A percentile compares a stretch with the other conserved stretches of the same genome.
Evolutionary conservation across 2,329 filamentous ascomycete species (phyloP).

Genomic region (Huntiella bhutanensis): DNA sequence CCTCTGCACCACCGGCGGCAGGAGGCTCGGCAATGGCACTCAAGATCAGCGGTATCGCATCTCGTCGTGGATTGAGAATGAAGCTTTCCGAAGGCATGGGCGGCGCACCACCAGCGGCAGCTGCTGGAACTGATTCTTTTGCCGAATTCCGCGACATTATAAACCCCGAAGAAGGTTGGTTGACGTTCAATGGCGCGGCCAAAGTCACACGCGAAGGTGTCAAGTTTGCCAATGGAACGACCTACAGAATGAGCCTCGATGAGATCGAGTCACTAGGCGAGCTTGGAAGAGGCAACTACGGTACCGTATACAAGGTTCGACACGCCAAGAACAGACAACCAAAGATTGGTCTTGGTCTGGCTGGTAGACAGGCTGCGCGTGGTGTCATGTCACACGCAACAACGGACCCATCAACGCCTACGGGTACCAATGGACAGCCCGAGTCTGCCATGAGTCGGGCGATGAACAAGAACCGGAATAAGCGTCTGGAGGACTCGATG

Average conservation of each 20-base stretch:
- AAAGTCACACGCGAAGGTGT: constrained; percentile 77
- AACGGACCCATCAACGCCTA: constrained; percentile 17
- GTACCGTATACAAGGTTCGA: constrained; percentile 89
- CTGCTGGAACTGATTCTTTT: constrained; percentile 27
- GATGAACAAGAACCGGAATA: constrained; percentile 13
- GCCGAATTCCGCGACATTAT: constrained; percentile 59
- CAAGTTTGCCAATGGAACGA: constrained; percentile 75
- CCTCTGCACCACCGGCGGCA: neutral
- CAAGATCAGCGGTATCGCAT: constrained; percentile 33
- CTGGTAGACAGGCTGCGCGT: constrained; percentile 23
- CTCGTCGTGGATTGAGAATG: constrained; percentile 42
- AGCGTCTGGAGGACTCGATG: neutral
- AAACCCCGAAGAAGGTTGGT: constrained; percentile 74
- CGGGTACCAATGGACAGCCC: neutral
- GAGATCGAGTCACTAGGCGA: constrained; percentile 88
- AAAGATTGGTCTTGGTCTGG: constrained; percentile 39
- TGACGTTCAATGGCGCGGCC: constrained; percentile 86
- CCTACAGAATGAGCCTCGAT: constrained; percentile 85
- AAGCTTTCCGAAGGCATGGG: constrained; percentile 2
- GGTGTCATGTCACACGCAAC: constrained; percentile 16
- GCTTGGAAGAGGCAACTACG: constrained; percentile 93
- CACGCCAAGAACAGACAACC: constrained; percentile 50
- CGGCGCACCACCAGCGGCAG: constrained; percentile 10
- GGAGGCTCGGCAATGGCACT: neutral
- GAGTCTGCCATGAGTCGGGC: constrained; percentile 8